phyloP scores from a whole-genome alignment of 352 stramenopile genomes.

The Phytophthora nicotianae region DNA sequence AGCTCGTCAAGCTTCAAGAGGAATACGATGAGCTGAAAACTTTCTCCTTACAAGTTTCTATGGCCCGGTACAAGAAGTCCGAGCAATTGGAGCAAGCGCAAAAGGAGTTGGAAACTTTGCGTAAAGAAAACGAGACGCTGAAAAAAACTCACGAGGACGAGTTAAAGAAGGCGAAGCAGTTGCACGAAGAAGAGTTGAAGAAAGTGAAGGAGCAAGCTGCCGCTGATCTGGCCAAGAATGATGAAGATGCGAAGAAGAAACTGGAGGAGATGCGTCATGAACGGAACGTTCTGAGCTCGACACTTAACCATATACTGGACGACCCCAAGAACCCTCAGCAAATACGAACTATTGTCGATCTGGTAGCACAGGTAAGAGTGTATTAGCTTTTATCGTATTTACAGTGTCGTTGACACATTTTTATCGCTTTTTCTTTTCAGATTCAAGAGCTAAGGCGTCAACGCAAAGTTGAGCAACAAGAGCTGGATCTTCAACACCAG shows the following conservation, averaged over 20 bases:
- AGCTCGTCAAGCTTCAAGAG: conserved; percentile 10
- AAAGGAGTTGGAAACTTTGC: conserved; percentile 9
- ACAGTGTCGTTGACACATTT: too few species aligned
- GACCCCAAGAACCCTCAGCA: conserved; percentile 18
- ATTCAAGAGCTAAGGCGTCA: conserved; percentile 12
- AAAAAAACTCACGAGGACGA: conserved; percentile 23
- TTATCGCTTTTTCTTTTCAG: conserved; percentile 12
- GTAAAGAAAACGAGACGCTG: conserved; percentile 5
- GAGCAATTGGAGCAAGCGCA: conserved; percentile 5
- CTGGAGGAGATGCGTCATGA: conserved; percentile 14
- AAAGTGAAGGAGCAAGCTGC: conserved; percentile 18
- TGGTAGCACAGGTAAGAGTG: conserved; percentile 26
- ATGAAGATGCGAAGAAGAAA: conserved; percentile 10
- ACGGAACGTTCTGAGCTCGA: conserved; percentile 12
- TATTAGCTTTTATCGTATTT: neutral
- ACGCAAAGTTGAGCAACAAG: conserved; percentile 8
- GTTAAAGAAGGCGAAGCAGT: conserved; percentile 14
- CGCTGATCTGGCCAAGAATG: conserved; percentile 6
- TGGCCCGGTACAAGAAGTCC: neutral
- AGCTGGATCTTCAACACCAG: neutral
- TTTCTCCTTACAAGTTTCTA: neutral
- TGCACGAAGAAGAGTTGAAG: conserved; percentile 12
- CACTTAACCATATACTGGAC: conserved; percentile 14
- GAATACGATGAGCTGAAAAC: neutral
- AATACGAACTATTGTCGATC: conserved; percentile 21